Base-by-base conservation (phyloP, 108 stramenopile genomes). In the Seminavis robusta region DNA sequence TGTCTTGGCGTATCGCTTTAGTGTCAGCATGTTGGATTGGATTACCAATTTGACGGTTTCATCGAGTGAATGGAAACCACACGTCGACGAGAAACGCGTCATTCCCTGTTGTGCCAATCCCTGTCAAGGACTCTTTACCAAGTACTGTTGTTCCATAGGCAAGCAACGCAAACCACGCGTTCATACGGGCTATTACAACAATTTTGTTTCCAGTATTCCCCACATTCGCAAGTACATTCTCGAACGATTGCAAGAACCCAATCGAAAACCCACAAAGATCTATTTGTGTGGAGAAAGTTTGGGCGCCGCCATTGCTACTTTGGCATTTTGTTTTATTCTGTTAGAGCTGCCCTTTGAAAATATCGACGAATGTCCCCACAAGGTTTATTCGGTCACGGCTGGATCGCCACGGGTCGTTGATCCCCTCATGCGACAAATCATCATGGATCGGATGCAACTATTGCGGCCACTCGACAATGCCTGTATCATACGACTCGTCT, bases 141-240 rank as follows among this genome's bases (percentile, higher is more conserved):
- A 48, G n/a, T 46, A 37, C 26, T 36, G 59, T 32, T 19, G 16
- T 19, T n/a, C n/a, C n/a, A n/a, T n/a, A n/a, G n/a, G n/a, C n/a
- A 41, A 28, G 1, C 19, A 47, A 33, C 5, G 32, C 11, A 69
- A 63, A 34, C 60, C 68, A n/a, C 68, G 68, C 9, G 60, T 62
- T 11, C 68, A 69, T 17, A 69, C 68, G 4, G 53, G 60, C 0
- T 69, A 55, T 33, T 69, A 69, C 61, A 69, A 63, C 55, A 63
- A 62, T 23, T 56, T 69, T 30, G 21, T 69, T 20, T 34, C 41
- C 11, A 30, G 31, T 3, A 55, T 51, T 19, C 68, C 68, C 46
- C 33, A 56, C 31, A 56, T 69, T 9, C 23, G 51, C 3, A 32
- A 59, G 36, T 28, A 69, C 24, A 56, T 69, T 30, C 29, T 55